These are phyloP conservation scores for Vanderwaltozyma yarrowii DNA, from an alignment of 805 yeast species.

Conservation along the genomic window DNA sequence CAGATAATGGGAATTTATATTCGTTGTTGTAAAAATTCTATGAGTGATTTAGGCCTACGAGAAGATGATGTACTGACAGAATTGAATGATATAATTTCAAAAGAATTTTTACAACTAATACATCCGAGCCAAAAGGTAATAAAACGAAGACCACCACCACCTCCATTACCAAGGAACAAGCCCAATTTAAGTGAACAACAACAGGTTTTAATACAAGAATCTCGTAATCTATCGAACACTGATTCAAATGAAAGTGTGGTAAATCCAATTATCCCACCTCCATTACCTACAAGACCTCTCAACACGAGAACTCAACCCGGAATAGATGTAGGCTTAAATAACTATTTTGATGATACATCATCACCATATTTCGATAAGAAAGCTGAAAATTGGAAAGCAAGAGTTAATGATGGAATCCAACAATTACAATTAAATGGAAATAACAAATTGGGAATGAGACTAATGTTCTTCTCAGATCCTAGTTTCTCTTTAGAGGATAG, in stretches of 20 bases:
- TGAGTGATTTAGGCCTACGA: conserved; percentile 43
- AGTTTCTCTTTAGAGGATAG: conserved; percentile 16
- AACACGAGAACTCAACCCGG: not conserved
- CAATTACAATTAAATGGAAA: conserved; percentile 12
- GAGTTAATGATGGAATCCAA: conserved; percentile 35
- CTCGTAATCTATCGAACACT: not conserved
- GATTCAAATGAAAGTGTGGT: not conserved
- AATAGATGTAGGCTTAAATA: not conserved
- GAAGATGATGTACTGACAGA: conserved; percentile 22
- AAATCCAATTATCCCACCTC: conserved; percentile 5
- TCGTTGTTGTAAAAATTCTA: conserved; percentile 60
- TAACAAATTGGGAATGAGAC: conserved; percentile 5
- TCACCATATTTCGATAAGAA: conserved; percentile 35
- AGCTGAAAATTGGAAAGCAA: conserved; percentile 45
- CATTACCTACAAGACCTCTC: conserved; percentile 22
- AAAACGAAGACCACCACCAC: conserved; percentile 23
- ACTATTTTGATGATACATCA: conserved; percentile 14
- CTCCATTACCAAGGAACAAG: conserved; percentile 17
- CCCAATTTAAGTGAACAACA: conserved; percentile 2
- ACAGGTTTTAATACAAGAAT: not conserved
- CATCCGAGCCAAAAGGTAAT: not conserved
- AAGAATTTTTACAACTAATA: conserved; percentile 6
- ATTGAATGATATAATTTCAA: conserved; percentile 18
- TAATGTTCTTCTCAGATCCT: conserved; percentile 27
- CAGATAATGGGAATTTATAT: conserved; percentile 69